Conservation (phyloP, 2,329 filamentous ascomycete genomes). For the Xenoacremonium recifei region DNA sequence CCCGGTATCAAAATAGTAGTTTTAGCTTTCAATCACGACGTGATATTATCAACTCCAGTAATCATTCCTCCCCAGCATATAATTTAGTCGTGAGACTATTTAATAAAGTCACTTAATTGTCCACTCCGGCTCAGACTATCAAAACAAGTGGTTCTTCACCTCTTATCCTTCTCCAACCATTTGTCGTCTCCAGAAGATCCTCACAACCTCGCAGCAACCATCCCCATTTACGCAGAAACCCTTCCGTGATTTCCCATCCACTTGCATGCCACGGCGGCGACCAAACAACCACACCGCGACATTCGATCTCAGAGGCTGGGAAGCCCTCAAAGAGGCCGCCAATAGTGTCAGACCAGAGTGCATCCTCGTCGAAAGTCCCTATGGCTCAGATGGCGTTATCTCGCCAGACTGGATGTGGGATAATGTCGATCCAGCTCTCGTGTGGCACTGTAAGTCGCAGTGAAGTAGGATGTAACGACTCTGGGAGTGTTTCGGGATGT, state of each 20-base stretch:
- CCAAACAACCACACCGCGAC: constrained; percentile 42
- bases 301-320: constrained; percentile 39
- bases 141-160: not conserved
- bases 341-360: constrained; percentile 41
- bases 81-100: too few relatives aligned
- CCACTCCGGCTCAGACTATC: too few relatives aligned
- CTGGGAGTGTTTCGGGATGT: not conserved
- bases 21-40: too few relatives aligned
- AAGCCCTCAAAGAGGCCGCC: constrained; percentile 44
- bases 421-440: constrained; percentile 39
- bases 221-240: constrained; percentile 20
- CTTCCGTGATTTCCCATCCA: constrained; percentile 20
- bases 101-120: too few relatives aligned
- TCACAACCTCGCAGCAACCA: constrained; percentile 13
- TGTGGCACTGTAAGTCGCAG: constrained; percentile 30
- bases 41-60: too few relatives aligned
- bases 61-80: too few relatives aligned
- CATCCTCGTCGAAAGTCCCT: constrained; percentile 41
- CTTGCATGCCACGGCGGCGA: constrained; percentile 22
- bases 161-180: constrained; percentile 11
- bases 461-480: constrained; percentile 23
- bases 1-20: too few relatives aligned
- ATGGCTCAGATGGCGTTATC: constrained; percentile 36
- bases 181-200: constrained; percentile 13
- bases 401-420: constrained; percentile 34